Evolutionary conservation across 495 filamentous ascomycete genomes (phyloP), one percentile per base, ranked within the genome.

Genomic region (Penicillium taxi): DNA sequence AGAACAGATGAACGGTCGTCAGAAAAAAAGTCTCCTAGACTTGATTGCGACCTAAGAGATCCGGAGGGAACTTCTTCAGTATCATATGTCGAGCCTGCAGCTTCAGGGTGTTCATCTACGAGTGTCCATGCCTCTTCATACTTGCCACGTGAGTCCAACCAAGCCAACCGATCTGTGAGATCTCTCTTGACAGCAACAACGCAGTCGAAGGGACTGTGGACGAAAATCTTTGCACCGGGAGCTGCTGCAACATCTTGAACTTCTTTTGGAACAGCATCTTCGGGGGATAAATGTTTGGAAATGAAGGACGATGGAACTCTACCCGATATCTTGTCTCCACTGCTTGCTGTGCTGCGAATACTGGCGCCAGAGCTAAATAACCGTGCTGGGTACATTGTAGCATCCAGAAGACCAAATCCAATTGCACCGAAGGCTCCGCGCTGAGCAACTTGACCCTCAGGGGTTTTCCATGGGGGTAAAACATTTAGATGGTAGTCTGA

Each of bases 191-290:
- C 82, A 0, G 86, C 83, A 37, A 94, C 67, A 15, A 95, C 76
- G 45, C 88, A 94, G 61, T 98, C 91, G 47, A 91, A 98, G 1
- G 93, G 93, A 48, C 88, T 96, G 34, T 93, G 86, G 20, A 98
- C 82, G 54, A 94, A 95, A 17, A 98, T 85, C 48, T 96, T 96
- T 43, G 88, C 73, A 0, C 91, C 89, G 5, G 78, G 73, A 11
- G 77, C 77, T 12, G 59, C 57, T 12, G 64, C 52, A 28, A 68
- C 51, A 40, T 70, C 67, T 29, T 70, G 59, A 1, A 64, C 39
- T 40, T 68, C 64, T 35, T 64, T 66, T 6, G 65, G 44, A 14
- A 57, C 44, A 19, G 48, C 23, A 9, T 62, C 63, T 5, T 61
- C 55, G 4, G 32, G 26, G 4, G 52, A 44, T 17, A 58, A 14